Base-by-base conservation (phyloP, 1,284 basidiomycete species). In the Acaromyces ingoldii region DNA sequence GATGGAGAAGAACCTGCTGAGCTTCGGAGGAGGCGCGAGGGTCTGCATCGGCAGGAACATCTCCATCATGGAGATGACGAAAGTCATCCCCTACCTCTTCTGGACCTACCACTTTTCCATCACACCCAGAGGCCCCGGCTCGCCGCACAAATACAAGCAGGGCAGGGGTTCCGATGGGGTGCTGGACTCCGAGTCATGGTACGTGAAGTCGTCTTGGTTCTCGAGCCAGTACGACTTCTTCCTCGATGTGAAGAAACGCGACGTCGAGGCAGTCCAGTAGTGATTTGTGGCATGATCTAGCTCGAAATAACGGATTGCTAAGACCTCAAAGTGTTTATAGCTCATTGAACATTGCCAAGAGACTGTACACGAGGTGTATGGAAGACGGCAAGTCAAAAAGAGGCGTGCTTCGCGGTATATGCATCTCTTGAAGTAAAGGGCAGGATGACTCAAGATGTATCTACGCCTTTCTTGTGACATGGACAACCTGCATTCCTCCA, bases 21-120 rank as follows among this genome's bases (percentile, higher is more conserved):
- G 55, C 6, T 63, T 67, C 49, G 61, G 61, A 7, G 61, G 65
- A 19, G 67, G 67, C 33, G 60, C 67, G 6, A 51, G 65, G 11
- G 56, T 57, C 2, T 69, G 67, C 46, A 67, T 69, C 36, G 67
- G 65, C 7, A 66, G 63, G 38, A 68, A 69, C 30, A 65, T 70
- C 40, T 63, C 60, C 29, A 49, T 70, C 40, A 68, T 70, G 63
- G 67, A 70, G 46, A 55, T 70, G 17, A 62, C 65, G 31, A 70
- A 70, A 53, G 45, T 66, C 46, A 55, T 68, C 11, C 67, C 67
- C 4, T 58, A 60, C 36, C 59, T 70, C 21, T 19, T 46, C n/a
- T 46, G 25, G 11, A 15, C n/a, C 15, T 44, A 29, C 42, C 13
- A 40, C 21, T 7, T 40, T 7, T 7, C 7, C 13, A 7, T 40